Evolutionary conservation across 2,329 filamentous ascomycete genomes (phyloP), one percentile per base, ranked within the genome.

Genomic region (Verticillium tricorpus): DNA sequence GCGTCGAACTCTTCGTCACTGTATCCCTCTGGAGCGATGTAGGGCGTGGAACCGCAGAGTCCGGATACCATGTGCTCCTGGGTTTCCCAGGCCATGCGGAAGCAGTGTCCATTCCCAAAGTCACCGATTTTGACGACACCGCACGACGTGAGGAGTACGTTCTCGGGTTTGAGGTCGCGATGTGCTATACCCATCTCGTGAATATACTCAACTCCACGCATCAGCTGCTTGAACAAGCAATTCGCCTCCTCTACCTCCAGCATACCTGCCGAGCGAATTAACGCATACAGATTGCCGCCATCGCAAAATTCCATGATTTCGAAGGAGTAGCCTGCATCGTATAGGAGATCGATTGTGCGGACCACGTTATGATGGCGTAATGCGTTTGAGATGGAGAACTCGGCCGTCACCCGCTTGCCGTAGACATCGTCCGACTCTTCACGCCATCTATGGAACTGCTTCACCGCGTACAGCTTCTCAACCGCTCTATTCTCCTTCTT

Each of bases 271-370:
- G 95, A 88, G 34, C 98, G 86, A 22, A 99, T 90, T 5, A 99
- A 84, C 0, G 93, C 97, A 76, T 98, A 98, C 28, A 99, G 82
- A 73, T 99, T 95, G 62, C 95, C 95, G 64, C 95, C 95, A 40
- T 94, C 93, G 74, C 95, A 99, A 73, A 95, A 99, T 77, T 99
- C 95, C 95, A 99, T 99, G 59, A 99, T 95, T 75, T 99, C 95
- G 76, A 95, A 99, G 76, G 95, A 98, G 73, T 97, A 93, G 63
- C 95, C 95, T 78, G 94, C 88, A 71, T 99, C 95, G 76, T 97
- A 92, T 45, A 99, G 85, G 12, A 99, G 84, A 73, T 99, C 95
- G 60, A 99, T 85, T 0, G 95, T 99, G 76, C 97, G 95, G 69
- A 99, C 98, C 70, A 99, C 92, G 72, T 99, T 99, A 15, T 94